Base-by-base conservation (phyloP, 1,284 basidiomycete genomes). In the Papiliotrema flavescens region DNA sequence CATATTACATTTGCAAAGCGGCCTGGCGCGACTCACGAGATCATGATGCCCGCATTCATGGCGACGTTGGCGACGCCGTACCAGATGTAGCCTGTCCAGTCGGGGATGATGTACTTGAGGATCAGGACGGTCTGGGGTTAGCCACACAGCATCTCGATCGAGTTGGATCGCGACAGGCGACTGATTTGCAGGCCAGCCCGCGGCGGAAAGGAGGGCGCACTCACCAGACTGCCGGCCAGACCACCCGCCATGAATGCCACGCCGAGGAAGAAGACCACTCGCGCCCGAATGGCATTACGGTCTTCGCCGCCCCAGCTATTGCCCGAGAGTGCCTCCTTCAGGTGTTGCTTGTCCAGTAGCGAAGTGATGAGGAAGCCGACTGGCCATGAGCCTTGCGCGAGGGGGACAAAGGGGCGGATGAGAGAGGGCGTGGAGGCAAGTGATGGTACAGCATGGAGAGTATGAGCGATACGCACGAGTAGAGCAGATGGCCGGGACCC, bases 231-330 rank as follows among this genome's bases (percentile, higher is more conserved):
- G 44, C 94, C 94, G 13, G 94, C 94, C 49, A 98, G 76, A 1
- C 94, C 95, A 24, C 94, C 94, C 0, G 94, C 94, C 90, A 98
- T 91, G 49, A 98, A 77, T 0, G 95, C 93, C 69, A 98, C 97
- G 0, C 95, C 95, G 59, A 98, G 83, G 77, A 98, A 98, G 63
- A 98, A 77, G 64, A 95, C 85, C 58, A 95, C 77, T 35, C 93
- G 80, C 2, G 94, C 93, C 57, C 90, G 82, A 89, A 91, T 95
- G 17, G 94, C 90, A 1, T 90, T 88, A 5, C 85, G 79, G 0
- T 87, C 80, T 64, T 91, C 90, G 20, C 69, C 69, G 22, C 74
- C 75, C 72, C 75, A 78, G 20, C 70, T 63, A 47, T 78, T 78
- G 3, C 87, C 85, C 7, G 73, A 84, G 59, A 89, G 90, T 11